A percentile compares a stretch with the other conserved stretches of the same genome.
Evolutionary conservation across 139 green algal genomes (phyloP).

Genomic region (Tetraselmis striata): DNA sequence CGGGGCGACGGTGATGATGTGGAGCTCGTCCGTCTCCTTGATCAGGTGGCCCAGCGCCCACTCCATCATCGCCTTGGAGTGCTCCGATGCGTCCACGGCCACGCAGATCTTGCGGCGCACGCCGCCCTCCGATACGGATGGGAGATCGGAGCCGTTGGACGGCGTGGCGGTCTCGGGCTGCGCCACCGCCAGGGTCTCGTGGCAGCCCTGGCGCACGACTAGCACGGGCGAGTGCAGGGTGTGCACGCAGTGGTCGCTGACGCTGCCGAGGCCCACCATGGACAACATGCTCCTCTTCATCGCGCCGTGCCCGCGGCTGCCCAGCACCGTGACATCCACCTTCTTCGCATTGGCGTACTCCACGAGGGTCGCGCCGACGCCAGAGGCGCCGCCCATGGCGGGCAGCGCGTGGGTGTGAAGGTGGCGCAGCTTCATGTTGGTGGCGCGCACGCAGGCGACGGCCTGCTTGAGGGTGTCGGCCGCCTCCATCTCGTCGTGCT

Average conservation of each 20-base stretch:
- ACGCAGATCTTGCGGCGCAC: constrained; percentile 27
- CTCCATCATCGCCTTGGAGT: constrained; percentile 24
- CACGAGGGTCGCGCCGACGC: neutral
- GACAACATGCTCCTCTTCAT: constrained; percentile 32
- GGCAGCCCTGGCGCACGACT: constrained; percentile 23
- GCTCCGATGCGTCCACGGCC: constrained; percentile 21
- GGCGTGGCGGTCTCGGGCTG: neutral
- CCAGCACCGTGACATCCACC: constrained; percentile 44
- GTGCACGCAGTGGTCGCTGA: constrained; percentile 48
- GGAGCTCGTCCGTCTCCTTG: constrained; percentile 33
- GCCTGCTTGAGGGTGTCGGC: neutral
- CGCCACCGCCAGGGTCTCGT: neutral
- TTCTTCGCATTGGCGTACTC: constrained; percentile 24
- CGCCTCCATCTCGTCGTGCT: neutral
- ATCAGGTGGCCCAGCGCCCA: constrained; percentile 38
- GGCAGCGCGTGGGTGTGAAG: neutral
- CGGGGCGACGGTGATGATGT: constrained; percentile 44
- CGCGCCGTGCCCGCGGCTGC: constrained; percentile 32
- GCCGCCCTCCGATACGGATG: constrained; percentile 3
- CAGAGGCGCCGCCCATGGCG: neutral
- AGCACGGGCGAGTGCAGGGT: constrained; percentile 37
- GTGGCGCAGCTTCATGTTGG: neutral
- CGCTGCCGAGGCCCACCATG: constrained; percentile 50
- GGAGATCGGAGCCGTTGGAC: neutral
- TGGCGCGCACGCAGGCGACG: neutral